These are phyloP conservation scores for Leishmania martiniquensis DNA, from an alignment of 208 protist genomes.

Conservation along the genomic window DNA sequence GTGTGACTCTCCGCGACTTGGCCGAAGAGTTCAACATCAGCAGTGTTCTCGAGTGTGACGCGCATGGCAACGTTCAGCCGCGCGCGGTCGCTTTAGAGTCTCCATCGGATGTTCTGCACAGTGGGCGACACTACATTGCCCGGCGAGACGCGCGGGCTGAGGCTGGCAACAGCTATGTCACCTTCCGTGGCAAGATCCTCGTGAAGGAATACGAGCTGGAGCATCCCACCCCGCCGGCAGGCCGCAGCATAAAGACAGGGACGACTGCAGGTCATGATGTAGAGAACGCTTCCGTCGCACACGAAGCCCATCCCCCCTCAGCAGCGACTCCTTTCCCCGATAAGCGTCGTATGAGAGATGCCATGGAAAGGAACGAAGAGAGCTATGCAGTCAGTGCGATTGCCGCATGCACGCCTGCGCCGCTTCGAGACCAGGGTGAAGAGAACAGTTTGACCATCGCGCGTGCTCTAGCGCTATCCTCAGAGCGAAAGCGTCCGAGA, in stretches of 20 bases:
- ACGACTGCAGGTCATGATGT: neutral
- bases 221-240: constrained; percentile 35
- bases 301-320: neutral
- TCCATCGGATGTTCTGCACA: constrained; percentile 76
- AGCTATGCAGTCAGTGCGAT: neutral
- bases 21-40: constrained; percentile 83
- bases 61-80: constrained; percentile 57
- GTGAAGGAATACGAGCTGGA: constrained; percentile 85
- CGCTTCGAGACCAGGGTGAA: neutral
- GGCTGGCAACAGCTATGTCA: constrained; percentile 52
- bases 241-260: neutral
- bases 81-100: constrained; percentile 84
- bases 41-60: constrained; percentile 86
- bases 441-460: constrained; percentile 20
- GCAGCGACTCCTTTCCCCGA: constrained; percentile 20
- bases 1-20: constrained; percentile 70
- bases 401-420: neutral
- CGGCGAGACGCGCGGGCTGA: constrained; percentile 56
- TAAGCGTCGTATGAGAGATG: neutral
- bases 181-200: constrained; percentile 78
- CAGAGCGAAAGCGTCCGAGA: constrained; percentile 29
- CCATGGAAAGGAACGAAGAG: constrained; percentile 7
- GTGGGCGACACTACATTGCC: constrained; percentile 81
- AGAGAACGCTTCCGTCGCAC: neutral
- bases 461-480: constrained; percentile 24